A percentile compares a stretch with the other conserved stretches of the same genome.
Evolutionary conservation across 768 basidiomycete genomes (phyloP).

Genomic region (Auriscalpium vulgare): DNA sequence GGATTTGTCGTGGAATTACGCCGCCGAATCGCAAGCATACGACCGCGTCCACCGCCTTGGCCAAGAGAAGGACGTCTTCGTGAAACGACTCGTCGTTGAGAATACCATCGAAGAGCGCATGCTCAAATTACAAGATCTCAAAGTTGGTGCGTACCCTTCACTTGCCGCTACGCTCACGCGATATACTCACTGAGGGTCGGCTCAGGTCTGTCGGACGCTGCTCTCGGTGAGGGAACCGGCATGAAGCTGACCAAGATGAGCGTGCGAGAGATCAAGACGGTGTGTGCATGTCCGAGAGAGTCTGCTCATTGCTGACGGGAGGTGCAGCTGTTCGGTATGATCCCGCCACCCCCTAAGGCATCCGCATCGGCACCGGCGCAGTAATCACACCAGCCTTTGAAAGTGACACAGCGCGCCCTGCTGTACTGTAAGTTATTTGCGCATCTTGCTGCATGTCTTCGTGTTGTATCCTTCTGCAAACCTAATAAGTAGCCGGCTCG

Average conservation of each 20-base stretch:
- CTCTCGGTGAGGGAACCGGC: constrained; percentile 61
- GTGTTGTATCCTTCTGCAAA: too few relatives aligned
- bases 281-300: constrained; percentile 22
- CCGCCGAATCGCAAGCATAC: constrained; percentile 60
- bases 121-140: constrained; percentile 60
- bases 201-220: constrained; percentile 58
- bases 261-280: constrained; percentile 61
- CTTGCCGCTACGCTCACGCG: not conserved
- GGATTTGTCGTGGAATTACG: constrained; percentile 71
- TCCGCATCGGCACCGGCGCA: too few relatives aligned
- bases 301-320: not conserved
- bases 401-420: too few relatives aligned
- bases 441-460: too few relatives aligned
- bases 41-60: constrained; percentile 60
- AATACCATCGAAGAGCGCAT: constrained; percentile 76
- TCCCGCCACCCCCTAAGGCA: not conserved
- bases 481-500: too few relatives aligned
- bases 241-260: constrained; percentile 56
- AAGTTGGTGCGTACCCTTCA: constrained; percentile 35
- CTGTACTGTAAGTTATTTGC: too few relatives aligned
- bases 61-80: constrained; percentile 59
- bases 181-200: not conserved
- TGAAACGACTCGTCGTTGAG: constrained; percentile 59
- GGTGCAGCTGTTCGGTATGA: constrained; percentile 23
- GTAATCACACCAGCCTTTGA: too few relatives aligned